Conservation (phyloP, 306 rosid species). For the Oxytropis ochrocephala region DNA sequence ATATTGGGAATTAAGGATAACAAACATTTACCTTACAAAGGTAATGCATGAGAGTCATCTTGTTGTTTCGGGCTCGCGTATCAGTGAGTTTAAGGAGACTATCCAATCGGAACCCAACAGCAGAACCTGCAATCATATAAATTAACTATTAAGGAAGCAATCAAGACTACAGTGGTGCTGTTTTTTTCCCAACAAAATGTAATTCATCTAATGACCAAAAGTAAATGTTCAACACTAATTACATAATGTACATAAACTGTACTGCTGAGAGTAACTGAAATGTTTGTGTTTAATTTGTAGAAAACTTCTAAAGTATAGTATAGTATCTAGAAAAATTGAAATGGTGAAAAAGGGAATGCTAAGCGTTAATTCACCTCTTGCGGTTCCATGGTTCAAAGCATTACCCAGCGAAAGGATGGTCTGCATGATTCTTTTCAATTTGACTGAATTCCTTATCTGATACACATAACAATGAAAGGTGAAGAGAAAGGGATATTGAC, state of each 20-base stretch:
- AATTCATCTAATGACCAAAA: not conserved
- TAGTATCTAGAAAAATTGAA: not conserved
- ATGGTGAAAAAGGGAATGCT: not conserved
- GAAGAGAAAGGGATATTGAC: not conserved
- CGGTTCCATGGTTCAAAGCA: constrained; percentile 98
- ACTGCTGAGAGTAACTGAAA: not conserved
- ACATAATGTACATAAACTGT: not conserved
- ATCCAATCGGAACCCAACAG: constrained; percentile 96
- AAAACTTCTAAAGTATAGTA: not conserved
- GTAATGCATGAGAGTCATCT: constrained; percentile 99
- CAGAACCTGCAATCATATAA: constrained; percentile 57
- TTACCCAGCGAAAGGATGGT: constrained; percentile 97
- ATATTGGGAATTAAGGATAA: not conserved
- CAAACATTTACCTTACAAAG: constrained; percentile 81
- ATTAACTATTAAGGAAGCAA: constrained; percentile 10
- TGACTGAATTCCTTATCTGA: constrained; percentile 88
- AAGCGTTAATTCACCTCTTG: constrained; percentile 70
- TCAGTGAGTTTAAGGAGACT: constrained; percentile 95
- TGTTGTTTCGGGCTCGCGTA: constrained; percentile 81
- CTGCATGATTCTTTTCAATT: constrained; percentile 98
- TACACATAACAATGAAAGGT: constrained; percentile 24
- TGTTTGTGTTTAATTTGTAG: not conserved
- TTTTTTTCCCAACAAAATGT: constrained; percentile 1
- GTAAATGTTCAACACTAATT: constrained; percentile 1
- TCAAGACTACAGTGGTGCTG: not conserved